Conservation (phyloP, 1,284 basidiomycete species). For the Sanghuangporus sanghuang region DNA sequence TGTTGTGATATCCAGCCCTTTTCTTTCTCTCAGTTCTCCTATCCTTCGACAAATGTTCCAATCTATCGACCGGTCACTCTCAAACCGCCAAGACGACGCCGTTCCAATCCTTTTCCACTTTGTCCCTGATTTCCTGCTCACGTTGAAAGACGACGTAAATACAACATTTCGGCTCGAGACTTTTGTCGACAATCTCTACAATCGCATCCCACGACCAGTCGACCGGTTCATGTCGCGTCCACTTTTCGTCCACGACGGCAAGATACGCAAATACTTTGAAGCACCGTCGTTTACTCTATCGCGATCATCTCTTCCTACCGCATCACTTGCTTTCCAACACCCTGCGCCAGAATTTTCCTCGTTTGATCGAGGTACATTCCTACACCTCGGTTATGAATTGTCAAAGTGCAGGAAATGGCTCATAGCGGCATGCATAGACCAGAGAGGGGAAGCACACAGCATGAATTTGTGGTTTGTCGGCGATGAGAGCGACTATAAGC, state of each 20-base stretch:
- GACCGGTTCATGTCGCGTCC: slow-evolving; percentile 53
- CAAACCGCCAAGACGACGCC: slow-evolving; percentile 36
- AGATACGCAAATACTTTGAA: slow-evolving; percentile 46
- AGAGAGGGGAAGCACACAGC: slow-evolving; percentile 69
- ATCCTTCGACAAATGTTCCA: slow-evolving; percentile 61
- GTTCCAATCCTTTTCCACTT: slow-evolving; percentile 56
- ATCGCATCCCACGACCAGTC: slow-evolving; percentile 58
- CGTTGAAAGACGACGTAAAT: slow-evolving; percentile 36
- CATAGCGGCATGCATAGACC: slow-evolving; percentile 67
- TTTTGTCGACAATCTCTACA: slow-evolving; percentile 61
- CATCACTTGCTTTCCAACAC: slow-evolving; percentile 40
- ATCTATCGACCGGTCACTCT: slow-evolving; percentile 46
- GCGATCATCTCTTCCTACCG: slow-evolving; percentile 38
- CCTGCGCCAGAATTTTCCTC: slow-evolving; percentile 55
- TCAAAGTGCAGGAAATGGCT: slow-evolving; percentile 69
- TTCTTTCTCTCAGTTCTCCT: slow-evolving; percentile 54
- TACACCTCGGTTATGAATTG: slow-evolving; percentile 71
- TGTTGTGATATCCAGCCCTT: slow-evolving; percentile 52
- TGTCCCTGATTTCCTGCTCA: slow-evolving; percentile 57
- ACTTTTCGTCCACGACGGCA: slow-evolving; percentile 37
- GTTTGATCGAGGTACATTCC: slow-evolving; percentile 59
- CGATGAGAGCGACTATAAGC: slow-evolving; percentile 34
- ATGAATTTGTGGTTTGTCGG: slow-evolving; percentile 60
- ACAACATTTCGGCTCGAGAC: slow-evolving; percentile 32
- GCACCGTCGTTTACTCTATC: slow-evolving; percentile 63